phyloP scores from a whole-genome alignment of 768 basidiomycete species.

The Suillus hirtellus region DNA sequence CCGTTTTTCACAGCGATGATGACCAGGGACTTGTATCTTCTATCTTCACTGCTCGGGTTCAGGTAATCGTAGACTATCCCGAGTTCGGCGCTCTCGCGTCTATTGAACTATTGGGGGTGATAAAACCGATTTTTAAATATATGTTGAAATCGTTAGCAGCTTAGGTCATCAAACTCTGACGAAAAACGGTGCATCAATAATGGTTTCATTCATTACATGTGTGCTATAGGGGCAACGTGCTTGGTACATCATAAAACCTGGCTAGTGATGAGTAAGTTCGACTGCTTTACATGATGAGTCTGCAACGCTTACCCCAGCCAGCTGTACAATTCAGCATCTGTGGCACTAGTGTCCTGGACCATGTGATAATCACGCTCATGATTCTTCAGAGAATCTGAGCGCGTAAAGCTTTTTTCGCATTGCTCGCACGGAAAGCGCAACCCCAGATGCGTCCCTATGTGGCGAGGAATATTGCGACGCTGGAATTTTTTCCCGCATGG shows the following conservation, averaged over 20 bases:
- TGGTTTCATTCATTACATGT: not conserved
- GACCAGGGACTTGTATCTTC: not conserved
- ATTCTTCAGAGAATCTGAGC: conserved; percentile 18
- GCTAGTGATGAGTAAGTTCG: not conserved
- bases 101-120: not conserved
- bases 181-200: not conserved
- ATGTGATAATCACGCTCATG: conserved; percentile 20
- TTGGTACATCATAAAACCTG: not conserved
- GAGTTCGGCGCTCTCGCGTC: not conserved
- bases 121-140: not conserved
- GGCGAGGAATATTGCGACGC: conserved; percentile 20
- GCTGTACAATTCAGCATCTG: not conserved
- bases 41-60: not conserved
- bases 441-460: conserved; percentile 21
- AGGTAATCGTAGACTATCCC: not conserved
- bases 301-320: not conserved
- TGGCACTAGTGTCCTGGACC: not conserved
- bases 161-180: not conserved
- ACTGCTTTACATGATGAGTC: not conserved
- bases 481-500: conserved; percentile 10
- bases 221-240: not conserved
- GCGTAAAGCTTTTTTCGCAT: conserved; percentile 26
- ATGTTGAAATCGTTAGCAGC: not conserved
- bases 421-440: conserved; percentile 17
- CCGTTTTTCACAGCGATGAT: not conserved